Conservation (phyloP, 2,329 filamentous ascomycete species). For the Epichloe coenophiala region DNA sequence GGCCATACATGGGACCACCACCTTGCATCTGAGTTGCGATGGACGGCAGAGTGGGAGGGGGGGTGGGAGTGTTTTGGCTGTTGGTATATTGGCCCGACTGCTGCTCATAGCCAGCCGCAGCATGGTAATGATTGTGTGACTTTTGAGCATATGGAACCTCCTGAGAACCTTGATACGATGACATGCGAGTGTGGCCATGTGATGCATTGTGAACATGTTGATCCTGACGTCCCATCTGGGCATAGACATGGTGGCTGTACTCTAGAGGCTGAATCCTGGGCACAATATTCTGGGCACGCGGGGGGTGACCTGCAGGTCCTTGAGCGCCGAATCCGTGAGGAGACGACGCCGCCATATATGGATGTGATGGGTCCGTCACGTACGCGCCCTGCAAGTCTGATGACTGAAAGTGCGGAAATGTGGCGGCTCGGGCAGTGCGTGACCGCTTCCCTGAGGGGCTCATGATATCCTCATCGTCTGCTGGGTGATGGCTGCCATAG, state of each 20-base stretch:
- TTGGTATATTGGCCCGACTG: background rate
- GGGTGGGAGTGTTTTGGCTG: conserved; percentile 1
- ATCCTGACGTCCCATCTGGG: background rate
- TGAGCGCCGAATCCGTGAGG: conserved; percentile 3
- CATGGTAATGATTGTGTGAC: background rate
- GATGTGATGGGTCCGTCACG: background rate
- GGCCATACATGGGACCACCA: background rate
- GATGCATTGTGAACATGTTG: background rate
- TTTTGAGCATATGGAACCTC: background rate
- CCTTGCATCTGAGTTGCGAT: conserved; percentile 11
- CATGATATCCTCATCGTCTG: conserved; percentile 5
- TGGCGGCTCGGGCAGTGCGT: conserved; percentile 6
- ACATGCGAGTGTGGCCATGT: conserved; percentile 1
- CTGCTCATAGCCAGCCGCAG: background rate
- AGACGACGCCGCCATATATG: conserved; percentile 3
- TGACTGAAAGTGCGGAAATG: conserved; percentile 1
- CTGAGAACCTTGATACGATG: background rate
- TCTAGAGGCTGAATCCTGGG: conserved; percentile 12
- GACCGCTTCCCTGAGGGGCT: conserved; percentile 13
- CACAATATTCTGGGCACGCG: conserved; percentile 11
- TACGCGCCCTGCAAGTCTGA: background rate
- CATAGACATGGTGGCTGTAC: conserved; percentile 6
- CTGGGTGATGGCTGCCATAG: conserved; percentile 1
- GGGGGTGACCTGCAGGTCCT: conserved; percentile 3
- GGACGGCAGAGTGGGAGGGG: conserved; percentile 12